phyloP scores from a whole-genome alignment of 148 eudicot species.

The Suaeda aralocaspica region DNA sequence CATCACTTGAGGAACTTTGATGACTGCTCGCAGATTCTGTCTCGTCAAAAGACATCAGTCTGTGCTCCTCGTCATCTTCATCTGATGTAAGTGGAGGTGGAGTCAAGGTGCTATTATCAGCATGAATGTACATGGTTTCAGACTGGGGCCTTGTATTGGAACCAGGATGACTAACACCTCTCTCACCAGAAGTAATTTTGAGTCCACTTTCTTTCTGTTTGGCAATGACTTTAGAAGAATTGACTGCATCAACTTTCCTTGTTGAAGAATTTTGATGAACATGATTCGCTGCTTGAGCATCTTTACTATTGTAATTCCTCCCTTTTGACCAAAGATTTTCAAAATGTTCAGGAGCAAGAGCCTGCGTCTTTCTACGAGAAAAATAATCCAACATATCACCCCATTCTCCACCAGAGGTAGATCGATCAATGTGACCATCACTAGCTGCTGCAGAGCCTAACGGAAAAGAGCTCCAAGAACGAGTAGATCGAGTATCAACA shows the following conservation, averaged over 20 bases:
- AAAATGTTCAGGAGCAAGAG: constrained; percentile 86
- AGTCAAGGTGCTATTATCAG: constrained; percentile 26
- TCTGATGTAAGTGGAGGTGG: constrained; percentile 32
- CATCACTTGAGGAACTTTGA: constrained; percentile 63
- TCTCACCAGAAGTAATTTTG: constrained; percentile 25
- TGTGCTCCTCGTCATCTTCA: constrained; percentile 52
- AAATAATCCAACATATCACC: constrained; percentile 67
- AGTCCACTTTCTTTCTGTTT: constrained; percentile 35
- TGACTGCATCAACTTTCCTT: constrained; percentile 23
- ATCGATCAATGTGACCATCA: constrained; percentile 38
- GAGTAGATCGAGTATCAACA: constrained; percentile 67
- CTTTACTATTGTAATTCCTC: constrained; percentile 56
- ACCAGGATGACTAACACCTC: constrained; percentile 28
- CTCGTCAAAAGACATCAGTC: constrained; percentile 36
- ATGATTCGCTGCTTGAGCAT: constrained; percentile 28
- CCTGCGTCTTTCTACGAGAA: constrained; percentile 65
- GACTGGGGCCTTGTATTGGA: constrained; percentile 24
- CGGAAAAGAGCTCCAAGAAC: constrained; percentile 68
- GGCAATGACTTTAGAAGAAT: constrained; percentile 29
- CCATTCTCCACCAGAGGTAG: constrained; percentile 75
- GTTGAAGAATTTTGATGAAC: constrained; percentile 32
- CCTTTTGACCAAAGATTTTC: constrained; percentile 99
- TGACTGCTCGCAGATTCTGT: constrained; percentile 52
- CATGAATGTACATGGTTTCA: constrained; percentile 22
- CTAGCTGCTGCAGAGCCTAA: constrained; percentile 32